Conservation (phyloP, 768 basidiomycete species). For the Termitomyces sp. region DNA sequence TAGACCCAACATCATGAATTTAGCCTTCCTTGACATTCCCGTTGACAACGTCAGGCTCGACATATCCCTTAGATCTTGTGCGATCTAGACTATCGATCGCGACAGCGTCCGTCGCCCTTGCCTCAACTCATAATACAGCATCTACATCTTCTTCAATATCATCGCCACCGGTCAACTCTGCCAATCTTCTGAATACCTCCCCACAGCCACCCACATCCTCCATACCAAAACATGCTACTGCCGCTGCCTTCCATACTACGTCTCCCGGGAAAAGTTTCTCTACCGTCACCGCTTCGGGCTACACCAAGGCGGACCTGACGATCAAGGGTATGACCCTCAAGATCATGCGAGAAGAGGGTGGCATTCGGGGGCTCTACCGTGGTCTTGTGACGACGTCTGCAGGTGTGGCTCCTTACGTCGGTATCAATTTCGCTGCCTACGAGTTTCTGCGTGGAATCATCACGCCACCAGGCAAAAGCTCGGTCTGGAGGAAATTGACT, state of each 20-base stretch:
- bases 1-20: slow-evolving; percentile 20
- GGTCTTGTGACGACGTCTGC: slow-evolving; percentile 80
- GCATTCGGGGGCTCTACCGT: slow-evolving; percentile 79
- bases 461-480: slow-evolving; percentile 78
- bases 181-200: slow-evolving; percentile 20
- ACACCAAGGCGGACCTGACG: slow-evolving; percentile 51
- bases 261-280: slow-evolving; percentile 22
- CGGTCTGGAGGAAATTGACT: slow-evolving; percentile 58
- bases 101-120: slow-evolving; percentile 66
- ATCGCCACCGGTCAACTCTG: slow-evolving; percentile 16
- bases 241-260: slow-evolving; percentile 51
- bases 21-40: neutral
- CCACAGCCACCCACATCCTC: slow-evolving; percentile 18
- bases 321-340: slow-evolving; percentile 88
- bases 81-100: slow-evolving; percentile 90
- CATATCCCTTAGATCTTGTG: slow-evolving; percentile 92
- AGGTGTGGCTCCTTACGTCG: slow-evolving; percentile 87
- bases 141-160: slow-evolving; percentile 11
- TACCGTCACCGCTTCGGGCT: slow-evolving; percentile 15
- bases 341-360: slow-evolving; percentile 91
- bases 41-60: slow-evolving; percentile 47
- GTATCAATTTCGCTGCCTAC: slow-evolving; percentile 94
- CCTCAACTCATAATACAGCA: slow-evolving; percentile 9
- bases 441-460: slow-evolving; percentile 72
- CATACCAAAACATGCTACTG: slow-evolving; percentile 28